Conservation (phyloP, 805 yeast species). For the Groenewaldozyma salmanticensis region DNA sequence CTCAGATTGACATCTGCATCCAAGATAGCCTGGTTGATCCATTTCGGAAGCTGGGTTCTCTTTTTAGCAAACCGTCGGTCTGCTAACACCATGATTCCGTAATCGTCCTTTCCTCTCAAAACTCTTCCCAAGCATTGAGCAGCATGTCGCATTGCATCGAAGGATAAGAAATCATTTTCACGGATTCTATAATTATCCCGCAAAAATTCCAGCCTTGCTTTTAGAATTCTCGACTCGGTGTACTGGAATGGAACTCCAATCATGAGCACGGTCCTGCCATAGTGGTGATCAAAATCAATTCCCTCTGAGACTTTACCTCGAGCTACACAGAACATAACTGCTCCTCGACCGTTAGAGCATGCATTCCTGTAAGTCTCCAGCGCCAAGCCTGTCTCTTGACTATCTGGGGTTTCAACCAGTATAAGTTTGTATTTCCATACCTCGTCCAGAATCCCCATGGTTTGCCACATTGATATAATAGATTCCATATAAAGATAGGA, state of each 20-base stretch:
- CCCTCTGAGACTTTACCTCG: constrained; percentile 99
- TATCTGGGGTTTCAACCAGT: constrained; percentile 96
- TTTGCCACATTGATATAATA: constrained; percentile 97
- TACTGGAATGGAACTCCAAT: constrained; percentile 99
- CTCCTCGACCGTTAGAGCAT: constrained; percentile 96
- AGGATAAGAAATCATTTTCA: constrained; percentile 89
- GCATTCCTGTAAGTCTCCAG: constrained; percentile 93
- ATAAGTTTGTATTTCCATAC: constrained; percentile 97
- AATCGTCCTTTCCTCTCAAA: constrained; percentile 94
- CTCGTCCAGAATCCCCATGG: constrained; percentile 95
- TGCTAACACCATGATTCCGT: constrained; percentile 97
- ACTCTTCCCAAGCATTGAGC: constrained; percentile 98
- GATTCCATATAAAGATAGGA: constrained; percentile 96
- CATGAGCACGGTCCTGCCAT: constrained; percentile 95
- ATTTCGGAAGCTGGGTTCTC: constrained; percentile 81
- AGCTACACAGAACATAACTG: constrained; percentile 90
- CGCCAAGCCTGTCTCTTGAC: constrained; percentile 94
- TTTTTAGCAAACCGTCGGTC: constrained; percentile 87
- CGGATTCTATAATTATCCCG: constrained; percentile 87
- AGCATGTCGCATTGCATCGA: constrained; percentile 99
- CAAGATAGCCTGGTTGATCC: constrained; percentile 89
- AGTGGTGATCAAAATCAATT: constrained; percentile 97
- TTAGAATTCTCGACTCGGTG: constrained; percentile 91
- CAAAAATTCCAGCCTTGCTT: constrained; percentile 88
- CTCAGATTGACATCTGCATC: constrained; percentile 90